phyloP scores from a whole-genome alignment of 2,329 filamentous ascomycete genomes.

The Colletotrichum coccodes region DNA sequence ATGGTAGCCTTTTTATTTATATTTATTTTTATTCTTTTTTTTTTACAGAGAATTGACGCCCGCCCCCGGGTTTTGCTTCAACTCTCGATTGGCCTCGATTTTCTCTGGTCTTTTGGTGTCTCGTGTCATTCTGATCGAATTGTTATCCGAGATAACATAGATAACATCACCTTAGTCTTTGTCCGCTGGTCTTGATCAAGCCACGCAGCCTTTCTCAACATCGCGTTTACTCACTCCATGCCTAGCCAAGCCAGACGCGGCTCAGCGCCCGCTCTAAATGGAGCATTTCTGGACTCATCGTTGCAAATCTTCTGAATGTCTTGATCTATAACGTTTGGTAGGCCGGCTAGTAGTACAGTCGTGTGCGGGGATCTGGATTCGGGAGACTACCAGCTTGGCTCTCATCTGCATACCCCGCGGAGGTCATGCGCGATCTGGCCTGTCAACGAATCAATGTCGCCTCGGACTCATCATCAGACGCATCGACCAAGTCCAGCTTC shows the following conservation, averaged over 20 bases:
- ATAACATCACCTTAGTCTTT: not conserved
- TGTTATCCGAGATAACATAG: constrained; percentile 2
- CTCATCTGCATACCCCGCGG: constrained; percentile 22
- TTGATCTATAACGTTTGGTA: constrained; percentile 39
- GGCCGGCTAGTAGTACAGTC: constrained; percentile 35
- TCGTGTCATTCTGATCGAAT: not conserved
- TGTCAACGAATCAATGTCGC: constrained; percentile 16
- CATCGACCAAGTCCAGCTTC: constrained; percentile 23
- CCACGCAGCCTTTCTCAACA: constrained; percentile 3
- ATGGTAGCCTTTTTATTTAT: not conserved
- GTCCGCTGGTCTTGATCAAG: constrained; percentile 12
- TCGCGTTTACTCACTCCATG: constrained; percentile 13
- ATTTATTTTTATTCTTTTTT: too few relatives aligned
- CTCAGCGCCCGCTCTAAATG: not conserved
- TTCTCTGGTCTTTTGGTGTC: not conserved
- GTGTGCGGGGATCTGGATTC: constrained; percentile 23
- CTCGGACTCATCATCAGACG: constrained; percentile 17
- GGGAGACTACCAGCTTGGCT: constrained; percentile 14
- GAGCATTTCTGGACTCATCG: constrained; percentile 9
- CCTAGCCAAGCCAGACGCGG: constrained; percentile 35
- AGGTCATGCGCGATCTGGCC: constrained; percentile 15
- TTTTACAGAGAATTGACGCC: too few relatives aligned
- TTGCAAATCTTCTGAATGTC: constrained; percentile 34
- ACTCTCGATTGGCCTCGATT: not conserved
- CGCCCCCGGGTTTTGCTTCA: not conserved